Conservation (phyloP, 805 yeast species). For the Groenewaldozyma tartarivorans region DNA sequence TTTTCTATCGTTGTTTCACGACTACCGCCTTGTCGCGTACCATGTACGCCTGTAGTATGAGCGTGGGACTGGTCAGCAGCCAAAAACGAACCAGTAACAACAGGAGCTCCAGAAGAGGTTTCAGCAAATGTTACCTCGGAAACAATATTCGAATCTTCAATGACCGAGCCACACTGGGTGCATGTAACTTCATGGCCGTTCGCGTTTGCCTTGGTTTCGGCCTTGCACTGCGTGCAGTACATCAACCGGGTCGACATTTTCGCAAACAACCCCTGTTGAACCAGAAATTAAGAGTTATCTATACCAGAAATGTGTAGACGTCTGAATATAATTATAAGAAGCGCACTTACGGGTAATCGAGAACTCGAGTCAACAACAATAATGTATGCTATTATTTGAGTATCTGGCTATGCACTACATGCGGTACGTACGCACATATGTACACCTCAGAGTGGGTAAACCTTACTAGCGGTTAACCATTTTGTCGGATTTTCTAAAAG, state of each 20-base stretch:
- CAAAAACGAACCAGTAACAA: constrained; percentile 89
- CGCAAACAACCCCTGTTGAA: too few species aligned
- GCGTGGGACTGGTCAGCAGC: constrained; percentile 73
- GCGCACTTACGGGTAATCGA: too few species aligned
- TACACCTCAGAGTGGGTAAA: too few species aligned
- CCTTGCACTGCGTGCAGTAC: constrained; percentile 1
- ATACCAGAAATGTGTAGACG: too few species aligned
- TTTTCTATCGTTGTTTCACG: constrained; percentile 83
- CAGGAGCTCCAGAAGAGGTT: constrained; percentile 85
- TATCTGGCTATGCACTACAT: too few species aligned
- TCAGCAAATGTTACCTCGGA: constrained; percentile 94
- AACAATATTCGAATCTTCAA: constrained; percentile 88
- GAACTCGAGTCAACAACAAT: too few species aligned
- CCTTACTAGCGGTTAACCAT: too few species aligned
- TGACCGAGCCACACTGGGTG: constrained; percentile 73
- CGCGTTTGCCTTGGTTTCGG: neutral
- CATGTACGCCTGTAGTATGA: constrained; percentile 40
- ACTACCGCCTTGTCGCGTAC: constrained; percentile 43
- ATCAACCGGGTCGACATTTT: neutral
- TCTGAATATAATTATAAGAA: too few species aligned
- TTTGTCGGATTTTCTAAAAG: too few species aligned
- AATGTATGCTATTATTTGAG: too few species aligned
- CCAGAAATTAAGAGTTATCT: too few species aligned
- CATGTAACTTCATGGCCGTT: constrained; percentile 36
- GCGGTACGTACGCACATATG: too few species aligned